These are phyloP conservation scores for Aurifilum marmelostoma DNA, from an alignment of 2,329 filamentous ascomycete genomes.

Conservation along the genomic window DNA sequence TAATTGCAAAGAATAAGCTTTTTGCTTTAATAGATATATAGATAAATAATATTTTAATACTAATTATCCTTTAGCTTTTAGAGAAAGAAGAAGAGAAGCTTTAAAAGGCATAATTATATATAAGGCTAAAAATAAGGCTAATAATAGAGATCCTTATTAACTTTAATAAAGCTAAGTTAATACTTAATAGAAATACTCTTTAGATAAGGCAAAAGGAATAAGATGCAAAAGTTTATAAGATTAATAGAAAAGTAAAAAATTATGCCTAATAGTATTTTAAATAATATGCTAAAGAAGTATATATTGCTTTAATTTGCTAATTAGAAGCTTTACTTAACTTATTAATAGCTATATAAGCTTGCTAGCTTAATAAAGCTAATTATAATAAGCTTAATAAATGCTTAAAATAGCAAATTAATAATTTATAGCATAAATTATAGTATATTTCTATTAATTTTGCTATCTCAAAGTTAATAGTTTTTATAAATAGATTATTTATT, in stretches of 20 bases:
- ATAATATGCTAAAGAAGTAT: background rate
- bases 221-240: background rate
- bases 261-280: constrained; percentile 9
- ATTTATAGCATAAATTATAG: background rate
- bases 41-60: background rate
- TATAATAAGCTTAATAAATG: background rate
- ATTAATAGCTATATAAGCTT: background rate
- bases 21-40: background rate
- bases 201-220: background rate
- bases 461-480: background rate
- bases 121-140: background rate
- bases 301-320: constrained; percentile 12
- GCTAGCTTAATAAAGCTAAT: background rate
- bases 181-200: background rate
- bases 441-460: background rate
- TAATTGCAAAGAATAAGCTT: background rate
- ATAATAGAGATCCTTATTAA: background rate
- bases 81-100: background rate
- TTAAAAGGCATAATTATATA: background rate
- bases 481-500: background rate
- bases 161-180: background rate
- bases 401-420: background rate
- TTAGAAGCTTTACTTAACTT: background rate
- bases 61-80: background rate
- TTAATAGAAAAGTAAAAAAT: background rate